These are phyloP conservation scores for Immersiporthe knoxdaviesiana DNA, from an alignment of 2,329 filamentous ascomycete genomes.

Conservation along the genomic window DNA sequence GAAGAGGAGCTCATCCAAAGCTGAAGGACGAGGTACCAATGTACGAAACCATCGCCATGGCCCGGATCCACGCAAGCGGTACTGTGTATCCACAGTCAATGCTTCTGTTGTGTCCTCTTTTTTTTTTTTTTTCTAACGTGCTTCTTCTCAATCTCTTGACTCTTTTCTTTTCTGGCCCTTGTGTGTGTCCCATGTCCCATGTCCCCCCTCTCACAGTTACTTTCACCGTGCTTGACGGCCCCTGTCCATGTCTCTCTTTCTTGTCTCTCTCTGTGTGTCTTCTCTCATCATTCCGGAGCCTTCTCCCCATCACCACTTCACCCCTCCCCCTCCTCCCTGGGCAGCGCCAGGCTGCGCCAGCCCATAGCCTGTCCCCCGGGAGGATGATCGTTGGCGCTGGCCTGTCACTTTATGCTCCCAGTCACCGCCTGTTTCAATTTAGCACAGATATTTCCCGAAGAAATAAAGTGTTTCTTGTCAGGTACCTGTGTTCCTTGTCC, in stretches of 20 bases:
- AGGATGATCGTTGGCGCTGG: slow-evolving; percentile 30
- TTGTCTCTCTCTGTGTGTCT: neutral
- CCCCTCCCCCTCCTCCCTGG: slow-evolving; percentile 25
- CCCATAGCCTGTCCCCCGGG: slow-evolving; percentile 28
- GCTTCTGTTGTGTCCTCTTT: slow-evolving; percentile 18
- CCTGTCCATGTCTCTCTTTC: slow-evolving; percentile 31
- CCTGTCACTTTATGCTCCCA: slow-evolving; percentile 27
- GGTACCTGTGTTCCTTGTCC: slow-evolving; percentile 25
- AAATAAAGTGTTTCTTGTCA: slow-evolving; percentile 28
- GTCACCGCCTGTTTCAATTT: slow-evolving; percentile 32
- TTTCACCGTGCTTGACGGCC: slow-evolving; percentile 25
- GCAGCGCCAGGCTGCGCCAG: slow-evolving; percentile 26
- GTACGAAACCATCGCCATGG: slow-evolving; percentile 25
- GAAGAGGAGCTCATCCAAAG: slow-evolving; percentile 16
- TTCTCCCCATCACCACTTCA: slow-evolving; percentile 30
- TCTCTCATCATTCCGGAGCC: slow-evolving; percentile 27
- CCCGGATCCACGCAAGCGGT: slow-evolving; percentile 21
- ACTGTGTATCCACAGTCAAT: slow-evolving; percentile 26
- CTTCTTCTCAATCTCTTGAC: slow-evolving; percentile 2
- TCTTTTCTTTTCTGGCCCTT: slow-evolving; percentile 5
- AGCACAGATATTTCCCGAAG: slow-evolving; percentile 29
- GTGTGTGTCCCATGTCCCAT: neutral
- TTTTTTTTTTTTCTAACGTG: slow-evolving; percentile 1
- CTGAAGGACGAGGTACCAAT: slow-evolving; percentile 13
- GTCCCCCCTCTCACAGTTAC: slow-evolving; percentile 25